phyloP scores from a whole-genome alignment of 164 flowering plant species.

The Houttuynia cordata region DNA sequence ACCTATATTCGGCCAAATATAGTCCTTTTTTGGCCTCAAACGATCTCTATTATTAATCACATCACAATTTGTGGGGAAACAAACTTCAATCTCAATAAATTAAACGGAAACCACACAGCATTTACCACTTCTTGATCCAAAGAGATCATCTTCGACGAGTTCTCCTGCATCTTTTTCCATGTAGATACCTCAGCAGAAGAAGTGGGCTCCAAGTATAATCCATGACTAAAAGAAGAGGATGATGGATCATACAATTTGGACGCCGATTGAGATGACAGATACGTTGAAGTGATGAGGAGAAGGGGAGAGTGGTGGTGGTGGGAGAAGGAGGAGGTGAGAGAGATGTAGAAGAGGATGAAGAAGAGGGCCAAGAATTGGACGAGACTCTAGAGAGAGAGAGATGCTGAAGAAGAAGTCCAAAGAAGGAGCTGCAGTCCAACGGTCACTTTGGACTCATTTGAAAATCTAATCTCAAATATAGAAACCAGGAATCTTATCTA shows the following conservation, averaged over 20 bases:
- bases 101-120: constrained; percentile 13
- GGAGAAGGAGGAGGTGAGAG: constrained; percentile 42
- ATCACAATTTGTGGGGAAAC: too few relatives aligned
- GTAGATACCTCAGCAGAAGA: not conserved
- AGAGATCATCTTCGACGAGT: too few relatives aligned
- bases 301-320: constrained; percentile 5
- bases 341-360: constrained; percentile 44
- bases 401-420: constrained; percentile 5
- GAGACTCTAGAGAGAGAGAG: too few relatives aligned
- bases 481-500: too few relatives aligned
- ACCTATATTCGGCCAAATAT: too few relatives aligned
- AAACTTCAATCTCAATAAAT: not conserved
- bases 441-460: too few relatives aligned
- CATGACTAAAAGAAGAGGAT: not conserved
- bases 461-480: too few relatives aligned
- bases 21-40: too few relatives aligned
- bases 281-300: not conserved
- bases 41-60: too few relatives aligned
- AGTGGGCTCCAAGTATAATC: not conserved
- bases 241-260: too few relatives aligned
- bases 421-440: too few relatives aligned
- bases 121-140: not conserved
- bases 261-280: not conserved
- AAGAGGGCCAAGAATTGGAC: constrained; percentile 49
- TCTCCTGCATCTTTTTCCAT: not conserved